These are phyloP conservation scores for Gentiana dahurica DNA, from an alignment of 257 asterid genomes.

Conservation along the genomic window DNA sequence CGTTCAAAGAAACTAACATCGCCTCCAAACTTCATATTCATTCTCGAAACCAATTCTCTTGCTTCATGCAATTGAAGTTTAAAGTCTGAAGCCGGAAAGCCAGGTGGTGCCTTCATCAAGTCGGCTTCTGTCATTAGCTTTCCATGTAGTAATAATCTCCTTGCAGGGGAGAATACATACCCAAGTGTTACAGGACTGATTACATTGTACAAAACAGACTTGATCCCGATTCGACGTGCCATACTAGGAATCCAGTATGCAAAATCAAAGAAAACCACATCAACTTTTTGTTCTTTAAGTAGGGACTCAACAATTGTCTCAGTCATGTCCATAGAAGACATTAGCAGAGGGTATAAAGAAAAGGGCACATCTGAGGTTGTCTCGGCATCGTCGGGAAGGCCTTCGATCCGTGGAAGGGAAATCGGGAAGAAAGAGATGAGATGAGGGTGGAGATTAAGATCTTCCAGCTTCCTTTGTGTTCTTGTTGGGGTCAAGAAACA, in stretches of 20 bases:
- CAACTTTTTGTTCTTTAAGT: conserved; percentile 20
- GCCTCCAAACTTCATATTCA: not conserved
- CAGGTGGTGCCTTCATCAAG: conserved; percentile 9
- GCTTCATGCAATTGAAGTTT: conserved; percentile 15
- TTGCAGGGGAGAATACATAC: conserved; percentile 4
- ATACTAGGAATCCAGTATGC: conserved; percentile 40
- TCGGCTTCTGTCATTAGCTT: conserved; percentile 7
- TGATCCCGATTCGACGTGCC: conserved; percentile 22
- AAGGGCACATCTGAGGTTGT: conserved; percentile 37
- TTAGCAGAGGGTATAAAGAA: conserved; percentile 10
- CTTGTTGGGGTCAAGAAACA: conserved; percentile 27
- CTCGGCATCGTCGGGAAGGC: conserved; percentile 43
- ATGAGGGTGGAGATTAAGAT: conserved; percentile 25
- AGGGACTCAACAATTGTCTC: conserved; percentile 20
- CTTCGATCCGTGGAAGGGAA: conserved; percentile 32
- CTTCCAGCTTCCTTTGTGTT: conserved; percentile 8
- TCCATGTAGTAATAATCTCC: not conserved
- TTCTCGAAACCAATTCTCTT: not conserved
- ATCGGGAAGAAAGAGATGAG: conserved; percentile 30
- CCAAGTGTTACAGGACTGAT: conserved; percentile 14
- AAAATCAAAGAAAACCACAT: conserved; percentile 38
- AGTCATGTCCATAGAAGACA: conserved; percentile 39
- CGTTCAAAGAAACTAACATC: conserved; percentile 7
- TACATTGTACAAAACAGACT: conserved; percentile 24
- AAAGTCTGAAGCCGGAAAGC: conserved; percentile 16